Conservation (phyloP, 1,284 basidiomycete genomes). For the Boletus smithii region DNA sequence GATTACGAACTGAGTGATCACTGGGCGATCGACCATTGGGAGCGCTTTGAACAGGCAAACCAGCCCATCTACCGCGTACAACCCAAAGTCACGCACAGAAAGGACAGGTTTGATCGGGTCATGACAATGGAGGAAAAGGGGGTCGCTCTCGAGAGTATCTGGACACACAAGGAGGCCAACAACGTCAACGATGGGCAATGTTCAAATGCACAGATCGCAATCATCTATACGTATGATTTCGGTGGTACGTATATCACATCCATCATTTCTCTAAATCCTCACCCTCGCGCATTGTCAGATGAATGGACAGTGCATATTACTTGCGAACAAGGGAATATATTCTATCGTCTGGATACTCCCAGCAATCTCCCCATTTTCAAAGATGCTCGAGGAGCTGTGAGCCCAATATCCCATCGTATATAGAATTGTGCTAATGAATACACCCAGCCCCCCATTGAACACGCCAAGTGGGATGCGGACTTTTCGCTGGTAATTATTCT, state of each 20-base stretch:
- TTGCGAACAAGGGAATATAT: slow-evolving; percentile 14
- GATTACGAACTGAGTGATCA: slow-evolving; percentile 16
- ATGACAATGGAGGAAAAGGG: slow-evolving; percentile 28
- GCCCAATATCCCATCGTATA: not conserved
- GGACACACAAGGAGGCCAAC: slow-evolving; percentile 22
- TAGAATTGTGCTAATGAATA: slow-evolving; percentile 1
- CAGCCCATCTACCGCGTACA: slow-evolving; percentile 27
- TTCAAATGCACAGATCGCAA: slow-evolving; percentile 28
- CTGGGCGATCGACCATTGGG: slow-evolving; percentile 16
- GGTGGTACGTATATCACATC: slow-evolving; percentile 8
- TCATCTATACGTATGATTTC: slow-evolving; percentile 34
- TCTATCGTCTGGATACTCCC: slow-evolving; percentile 9
- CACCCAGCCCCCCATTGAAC: slow-evolving; percentile 23
- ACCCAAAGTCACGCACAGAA: slow-evolving; percentile 8
- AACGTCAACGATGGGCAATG: slow-evolving; percentile 33
- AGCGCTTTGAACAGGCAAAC: slow-evolving; percentile 15
- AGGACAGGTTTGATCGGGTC: slow-evolving; percentile 11
- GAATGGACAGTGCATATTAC: slow-evolving; percentile 27
- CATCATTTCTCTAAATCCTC: not conserved
- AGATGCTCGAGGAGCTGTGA: slow-evolving; percentile 22
- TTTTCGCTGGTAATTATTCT: slow-evolving; percentile 2
- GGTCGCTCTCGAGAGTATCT: slow-evolving; percentile 30
- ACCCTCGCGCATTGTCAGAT: slow-evolving; percentile 9
- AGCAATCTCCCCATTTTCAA: slow-evolving; percentile 17
- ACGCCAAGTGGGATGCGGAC: slow-evolving; percentile 1